Evolutionary conservation across 345 rosid species (phyloP).

Genomic region (Fremontodendron californicum): DNA sequence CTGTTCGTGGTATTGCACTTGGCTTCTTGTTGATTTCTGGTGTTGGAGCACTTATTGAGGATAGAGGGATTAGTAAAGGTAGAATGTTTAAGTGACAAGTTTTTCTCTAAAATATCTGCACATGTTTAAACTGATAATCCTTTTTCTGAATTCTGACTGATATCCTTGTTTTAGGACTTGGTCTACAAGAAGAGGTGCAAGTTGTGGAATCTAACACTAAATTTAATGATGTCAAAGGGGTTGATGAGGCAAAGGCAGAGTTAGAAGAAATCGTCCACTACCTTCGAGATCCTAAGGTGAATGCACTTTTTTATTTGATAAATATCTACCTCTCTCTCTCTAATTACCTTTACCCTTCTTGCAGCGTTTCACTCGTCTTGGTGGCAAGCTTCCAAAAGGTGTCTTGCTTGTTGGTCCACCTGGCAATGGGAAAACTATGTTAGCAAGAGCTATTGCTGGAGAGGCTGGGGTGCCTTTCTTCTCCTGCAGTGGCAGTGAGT

Average conservation of each 20-base stretch:
- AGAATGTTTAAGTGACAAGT: slow-evolving; percentile 3
- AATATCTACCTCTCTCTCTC: not conserved
- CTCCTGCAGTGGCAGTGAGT: slow-evolving; percentile 99
- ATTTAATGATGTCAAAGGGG: slow-evolving; percentile 90
- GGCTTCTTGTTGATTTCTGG: slow-evolving; percentile 86
- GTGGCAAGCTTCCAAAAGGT: slow-evolving; percentile 99
- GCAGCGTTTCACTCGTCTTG: slow-evolving; percentile 95
- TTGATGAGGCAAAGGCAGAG: slow-evolving; percentile 97
- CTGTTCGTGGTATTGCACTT: slow-evolving; percentile 66
- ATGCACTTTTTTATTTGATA: slow-evolving; percentile 3
- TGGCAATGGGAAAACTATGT: slow-evolving; percentile 97
- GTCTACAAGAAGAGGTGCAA: slow-evolving; percentile 92
- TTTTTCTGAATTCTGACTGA: not conserved
- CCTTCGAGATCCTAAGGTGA: slow-evolving; percentile 95
- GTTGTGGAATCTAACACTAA: slow-evolving; percentile 93
- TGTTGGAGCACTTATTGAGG: slow-evolving; percentile 87
- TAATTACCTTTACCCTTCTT: slow-evolving; percentile 4
- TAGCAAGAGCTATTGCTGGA: slow-evolving; percentile 98
- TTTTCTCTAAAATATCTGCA: slow-evolving; percentile 1
- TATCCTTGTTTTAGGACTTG: slow-evolving; percentile 53
- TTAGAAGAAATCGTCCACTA: slow-evolving; percentile 95
- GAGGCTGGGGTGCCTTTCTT: slow-evolving; percentile 98
- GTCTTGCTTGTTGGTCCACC: slow-evolving; percentile 97
- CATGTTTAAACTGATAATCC: not conserved
- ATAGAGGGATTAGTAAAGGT: slow-evolving; percentile 93